A percentile compares a stretch with the other conserved stretches of the same genome.
Conservation (phyloP, 2,329 filamentous ascomycete genomes). For the Hypocrella siamensis region DNA sequence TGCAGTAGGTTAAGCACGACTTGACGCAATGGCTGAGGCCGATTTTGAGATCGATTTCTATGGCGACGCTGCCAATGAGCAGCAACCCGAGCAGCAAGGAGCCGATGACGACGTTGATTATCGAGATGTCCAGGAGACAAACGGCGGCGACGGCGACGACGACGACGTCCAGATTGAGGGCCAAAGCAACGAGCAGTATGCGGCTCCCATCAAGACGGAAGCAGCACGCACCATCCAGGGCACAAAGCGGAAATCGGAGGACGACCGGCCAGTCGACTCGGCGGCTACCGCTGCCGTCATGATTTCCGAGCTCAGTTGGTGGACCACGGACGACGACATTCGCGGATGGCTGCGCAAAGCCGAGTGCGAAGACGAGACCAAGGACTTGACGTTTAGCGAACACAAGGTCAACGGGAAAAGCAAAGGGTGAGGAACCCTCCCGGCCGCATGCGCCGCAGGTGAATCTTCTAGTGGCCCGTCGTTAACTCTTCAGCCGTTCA, state of each 20-base stretch:
- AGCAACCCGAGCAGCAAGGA: conserved; percentile 15
- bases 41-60: conserved; percentile 63
- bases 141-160: conserved; percentile 24
- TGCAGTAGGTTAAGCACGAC: too few species aligned
- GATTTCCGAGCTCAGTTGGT: conserved; percentile 88
- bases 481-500: conserved; percentile 11
- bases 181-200: conserved; percentile 10
- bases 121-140: conserved; percentile 14
- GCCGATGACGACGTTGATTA: conserved; percentile 24
- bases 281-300: conserved; percentile 56
- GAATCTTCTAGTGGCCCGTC: not conserved
- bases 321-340: conserved; percentile 90
- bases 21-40: conserved; percentile 45
- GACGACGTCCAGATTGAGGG: conserved; percentile 19
- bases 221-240: conserved; percentile 23
- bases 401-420: conserved; percentile 99
- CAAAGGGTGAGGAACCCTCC: conserved; percentile 86
- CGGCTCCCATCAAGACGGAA: conserved; percentile 10
- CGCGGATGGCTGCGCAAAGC: conserved; percentile 71
- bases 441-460: too few species aligned
- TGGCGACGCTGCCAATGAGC: conserved; percentile 38
- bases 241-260: conserved; percentile 43
- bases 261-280: conserved; percentile 43
- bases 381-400: conserved; percentile 91
- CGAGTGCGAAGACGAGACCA: conserved; percentile 69